These are phyloP conservation scores for Peronospora belbahrii DNA, from an alignment of 352 stramenopile species.

Conservation along the genomic window DNA sequence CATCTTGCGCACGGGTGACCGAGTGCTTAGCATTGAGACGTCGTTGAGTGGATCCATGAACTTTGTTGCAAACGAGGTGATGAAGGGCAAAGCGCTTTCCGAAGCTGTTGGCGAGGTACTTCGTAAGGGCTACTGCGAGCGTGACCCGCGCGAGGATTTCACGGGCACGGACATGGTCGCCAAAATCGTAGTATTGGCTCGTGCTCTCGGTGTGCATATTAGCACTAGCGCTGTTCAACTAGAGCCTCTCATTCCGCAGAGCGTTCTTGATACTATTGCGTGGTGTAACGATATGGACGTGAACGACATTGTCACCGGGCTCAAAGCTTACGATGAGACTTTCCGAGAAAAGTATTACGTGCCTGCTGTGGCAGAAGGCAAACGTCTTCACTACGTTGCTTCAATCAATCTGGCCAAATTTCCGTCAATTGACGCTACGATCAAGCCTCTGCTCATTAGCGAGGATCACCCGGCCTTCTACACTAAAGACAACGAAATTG, in stretches of 20 bases:
- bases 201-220: slow-evolving; percentile 52
- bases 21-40: slow-evolving; percentile 45
- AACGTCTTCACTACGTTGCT: slow-evolving; percentile 60
- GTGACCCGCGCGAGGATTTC: slow-evolving; percentile 62
- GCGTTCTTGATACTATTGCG: slow-evolving; percentile 33
- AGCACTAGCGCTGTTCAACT: slow-evolving; percentile 37
- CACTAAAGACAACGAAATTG: slow-evolving; percentile 65
- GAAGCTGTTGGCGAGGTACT: slow-evolving; percentile 43
- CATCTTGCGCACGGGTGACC: slow-evolving; percentile 64
- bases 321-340: slow-evolving; percentile 44
- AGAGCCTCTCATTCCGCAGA: slow-evolving; percentile 43
- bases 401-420: slow-evolving; percentile 54
- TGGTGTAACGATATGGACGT: slow-evolving; percentile 42
- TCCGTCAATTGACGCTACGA: slow-evolving; percentile 36
- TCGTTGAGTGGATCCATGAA: slow-evolving; percentile 69
- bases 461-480: slow-evolving; percentile 56
- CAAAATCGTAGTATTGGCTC: slow-evolving; percentile 64
- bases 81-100: slow-evolving; percentile 59
- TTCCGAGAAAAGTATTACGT: slow-evolving; percentile 54
- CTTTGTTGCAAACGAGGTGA: slow-evolving; percentile 65
- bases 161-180: slow-evolving; percentile 52
- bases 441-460: slow-evolving; percentile 45
- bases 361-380: slow-evolving; percentile 31
- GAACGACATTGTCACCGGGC: slow-evolving; percentile 39
- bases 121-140: slow-evolving; percentile 55